These are phyloP conservation scores for Monilinia aucupariae DNA, from an alignment of 2,329 filamentous ascomycete species.

Conservation along the genomic window DNA sequence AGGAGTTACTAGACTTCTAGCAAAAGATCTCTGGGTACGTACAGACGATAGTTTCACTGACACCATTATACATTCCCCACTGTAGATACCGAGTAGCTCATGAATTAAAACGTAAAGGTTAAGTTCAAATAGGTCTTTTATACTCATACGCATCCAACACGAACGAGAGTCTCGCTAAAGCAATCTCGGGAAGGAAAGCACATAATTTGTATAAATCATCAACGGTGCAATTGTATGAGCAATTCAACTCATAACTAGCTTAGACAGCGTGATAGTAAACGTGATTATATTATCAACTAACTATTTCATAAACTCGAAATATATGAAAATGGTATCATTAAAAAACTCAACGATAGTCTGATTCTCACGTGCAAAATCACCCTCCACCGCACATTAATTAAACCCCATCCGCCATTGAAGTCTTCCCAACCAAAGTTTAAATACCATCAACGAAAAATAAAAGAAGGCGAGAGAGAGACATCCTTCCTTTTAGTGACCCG, in stretches of 20 bases:
- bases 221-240: not conserved
- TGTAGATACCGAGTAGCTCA: too few relatives aligned
- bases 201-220: not conserved
- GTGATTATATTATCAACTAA: not conserved
- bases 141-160: too few relatives aligned
- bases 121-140: too few relatives aligned
- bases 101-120: too few relatives aligned
- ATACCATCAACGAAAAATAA: not conserved
- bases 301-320: not conserved
- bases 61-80: too few relatives aligned
- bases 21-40: too few relatives aligned
- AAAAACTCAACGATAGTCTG: not conserved
- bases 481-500: not conserved
- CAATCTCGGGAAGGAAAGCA: not conserved
- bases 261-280: not conserved
- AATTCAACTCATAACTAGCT: not conserved
- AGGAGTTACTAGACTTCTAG: too few relatives aligned
- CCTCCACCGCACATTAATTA: not conserved
- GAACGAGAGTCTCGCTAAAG: not conserved
- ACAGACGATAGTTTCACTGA: too few relatives aligned
- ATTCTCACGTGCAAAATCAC: not conserved
- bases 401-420: not conserved
- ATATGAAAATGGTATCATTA: not conserved
- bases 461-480: not conserved
- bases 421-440: not conserved